Conservation (phyloP, 2,329 filamentous ascomycete species). For the Aspergillus spinulosporus region DNA sequence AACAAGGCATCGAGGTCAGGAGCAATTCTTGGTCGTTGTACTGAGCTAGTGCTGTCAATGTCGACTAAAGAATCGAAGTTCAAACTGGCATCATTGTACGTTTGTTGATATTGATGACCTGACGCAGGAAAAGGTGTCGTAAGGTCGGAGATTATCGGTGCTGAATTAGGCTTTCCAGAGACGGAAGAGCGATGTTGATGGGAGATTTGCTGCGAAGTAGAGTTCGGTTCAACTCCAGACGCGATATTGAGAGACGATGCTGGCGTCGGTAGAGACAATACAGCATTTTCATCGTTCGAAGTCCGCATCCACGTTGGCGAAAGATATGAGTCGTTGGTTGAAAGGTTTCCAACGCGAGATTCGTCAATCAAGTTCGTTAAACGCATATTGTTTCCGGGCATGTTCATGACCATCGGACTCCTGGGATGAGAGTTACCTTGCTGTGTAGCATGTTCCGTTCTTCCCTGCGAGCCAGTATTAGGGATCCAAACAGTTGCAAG, state of each 20-base stretch:
- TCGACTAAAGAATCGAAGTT: conserved; percentile 31
- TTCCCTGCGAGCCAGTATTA: conserved; percentile 10
- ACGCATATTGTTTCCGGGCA: conserved; percentile 3
- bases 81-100: conserved; percentile 32
- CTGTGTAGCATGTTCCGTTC: not conserved
- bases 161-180: conserved; percentile 24
- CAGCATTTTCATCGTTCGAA: conserved; percentile 27
- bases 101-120: conserved; percentile 27
- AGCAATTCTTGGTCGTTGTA: conserved; percentile 35
- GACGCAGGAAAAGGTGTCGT: conserved; percentile 25
- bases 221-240: conserved; percentile 23
- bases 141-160: conserved; percentile 26
- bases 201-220: conserved; percentile 21
- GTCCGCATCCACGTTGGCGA: conserved; percentile 32
- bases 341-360: conserved; percentile 6
- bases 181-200: conserved; percentile 19
- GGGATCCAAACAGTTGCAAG: conserved; percentile 31
- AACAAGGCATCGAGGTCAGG: conserved; percentile 54
- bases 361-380: conserved; percentile 14
- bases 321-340: conserved; percentile 26
- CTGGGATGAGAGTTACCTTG: conserved; percentile 13
- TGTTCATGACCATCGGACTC: not conserved
- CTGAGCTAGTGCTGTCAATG: conserved; percentile 31
- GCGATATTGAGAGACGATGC: conserved; percentile 30
- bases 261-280: conserved; percentile 31